Conservation (phyloP, 371 early-diverging fungal genomes). For the Mortierella sp. region DNA sequence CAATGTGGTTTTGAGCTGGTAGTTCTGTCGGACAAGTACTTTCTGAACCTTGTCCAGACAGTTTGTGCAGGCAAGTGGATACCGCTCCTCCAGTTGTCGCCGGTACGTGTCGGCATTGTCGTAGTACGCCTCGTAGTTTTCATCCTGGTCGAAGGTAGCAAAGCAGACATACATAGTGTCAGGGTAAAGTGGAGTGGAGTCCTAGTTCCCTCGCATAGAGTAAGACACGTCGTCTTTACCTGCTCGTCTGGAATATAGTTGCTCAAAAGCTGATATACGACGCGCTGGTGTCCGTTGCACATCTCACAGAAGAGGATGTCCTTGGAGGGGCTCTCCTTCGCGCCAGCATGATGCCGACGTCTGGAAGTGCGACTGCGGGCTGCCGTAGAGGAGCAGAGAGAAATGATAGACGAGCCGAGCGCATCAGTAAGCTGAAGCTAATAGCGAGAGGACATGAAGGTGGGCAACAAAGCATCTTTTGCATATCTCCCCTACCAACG, state of each 20-base stretch:
- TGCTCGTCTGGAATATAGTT: slow-evolving; percentile 53
- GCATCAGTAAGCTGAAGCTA: no score
- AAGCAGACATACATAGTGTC: background rate
- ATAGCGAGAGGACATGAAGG: no score
- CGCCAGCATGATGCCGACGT: background rate
- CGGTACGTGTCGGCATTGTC: slow-evolving; percentile 40
- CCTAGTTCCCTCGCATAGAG: no score
- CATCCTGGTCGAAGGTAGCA: slow-evolving; percentile 18
- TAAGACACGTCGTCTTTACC: no score
- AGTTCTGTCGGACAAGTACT: slow-evolving; percentile 25
- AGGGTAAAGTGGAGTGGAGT: background rate
- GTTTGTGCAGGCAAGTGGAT: slow-evolving; percentile 36
- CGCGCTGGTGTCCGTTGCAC: slow-evolving; percentile 43
- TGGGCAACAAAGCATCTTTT: no score
- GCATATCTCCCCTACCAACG: no score
- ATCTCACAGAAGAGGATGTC: slow-evolving; percentile 44
- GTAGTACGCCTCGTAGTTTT: slow-evolving; percentile 31
- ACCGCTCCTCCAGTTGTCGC: slow-evolving; percentile 40
- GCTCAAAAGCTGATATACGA: slow-evolving; percentile 49
- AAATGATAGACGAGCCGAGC: background rate
- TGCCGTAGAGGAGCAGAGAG: background rate
- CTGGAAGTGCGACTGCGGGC: slow-evolving; percentile 13
- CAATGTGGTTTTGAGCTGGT: slow-evolving; percentile 30
- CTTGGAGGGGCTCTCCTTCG: background rate
- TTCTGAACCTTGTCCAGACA: slow-evolving; percentile 44